phyloP scores from a whole-genome alignment of 306 rosid genomes.

The Rosa persica region DNA sequence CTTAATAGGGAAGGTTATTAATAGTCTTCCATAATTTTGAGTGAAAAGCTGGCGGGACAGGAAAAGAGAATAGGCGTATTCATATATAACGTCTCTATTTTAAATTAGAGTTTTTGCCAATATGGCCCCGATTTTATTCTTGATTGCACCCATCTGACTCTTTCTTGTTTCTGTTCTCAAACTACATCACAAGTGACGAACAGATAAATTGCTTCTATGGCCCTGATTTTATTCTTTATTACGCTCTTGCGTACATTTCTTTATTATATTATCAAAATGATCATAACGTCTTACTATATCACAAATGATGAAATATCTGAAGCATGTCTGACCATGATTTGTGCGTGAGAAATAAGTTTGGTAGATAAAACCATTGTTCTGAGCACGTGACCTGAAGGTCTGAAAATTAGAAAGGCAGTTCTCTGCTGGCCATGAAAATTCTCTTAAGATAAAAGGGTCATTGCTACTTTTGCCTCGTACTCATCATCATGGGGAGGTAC shows the following conservation, averaged over 20 bases:
- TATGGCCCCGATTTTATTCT: conserved; percentile 9
- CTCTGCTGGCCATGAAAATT: too few species aligned
- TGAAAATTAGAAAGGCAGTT: too few species aligned
- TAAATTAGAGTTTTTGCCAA: conserved; percentile 1
- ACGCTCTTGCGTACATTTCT: too few species aligned
- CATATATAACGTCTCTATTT: conserved; percentile 52
- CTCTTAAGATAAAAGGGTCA: too few species aligned
- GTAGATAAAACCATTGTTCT: too few species aligned
- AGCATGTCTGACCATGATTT: not conserved
- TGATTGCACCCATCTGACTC: not conserved
- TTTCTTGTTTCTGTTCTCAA: not conserved
- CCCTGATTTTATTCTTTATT: too few species aligned
- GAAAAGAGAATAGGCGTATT: not conserved
- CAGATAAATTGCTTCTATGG: too few species aligned
- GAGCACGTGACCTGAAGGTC: too few species aligned
- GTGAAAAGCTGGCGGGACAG: conserved; percentile 14
- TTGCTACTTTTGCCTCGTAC: not conserved
- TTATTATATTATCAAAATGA: not conserved
- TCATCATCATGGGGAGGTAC: not conserved
- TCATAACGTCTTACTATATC: not conserved
- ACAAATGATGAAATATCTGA: not conserved
- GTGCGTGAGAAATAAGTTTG: not conserved
- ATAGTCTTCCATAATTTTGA: not conserved
- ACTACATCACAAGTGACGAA: not conserved
- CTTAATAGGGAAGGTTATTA: not conserved